phyloP scores from a whole-genome alignment of 768 basidiomycete species.

The Lentinula lateritia region DNA sequence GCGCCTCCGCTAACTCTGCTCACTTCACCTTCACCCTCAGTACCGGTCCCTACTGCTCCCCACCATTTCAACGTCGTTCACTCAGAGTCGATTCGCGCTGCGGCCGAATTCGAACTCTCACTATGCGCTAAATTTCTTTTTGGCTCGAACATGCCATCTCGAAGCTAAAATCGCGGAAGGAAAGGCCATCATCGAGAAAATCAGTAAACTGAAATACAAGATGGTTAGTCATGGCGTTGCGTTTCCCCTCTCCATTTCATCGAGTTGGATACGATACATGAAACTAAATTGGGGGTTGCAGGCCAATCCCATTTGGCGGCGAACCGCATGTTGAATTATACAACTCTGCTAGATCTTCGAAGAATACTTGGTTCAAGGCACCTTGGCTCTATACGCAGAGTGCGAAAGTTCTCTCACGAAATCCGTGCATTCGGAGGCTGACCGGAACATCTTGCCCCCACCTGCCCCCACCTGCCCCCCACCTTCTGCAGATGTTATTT shows the following conservation, averaged over 20 bases:
- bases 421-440: neutral
- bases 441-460: neutral
- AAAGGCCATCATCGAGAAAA: constrained; percentile 65
- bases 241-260: neutral
- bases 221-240: constrained; percentile 77
- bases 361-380: constrained; percentile 83
- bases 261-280: no score
- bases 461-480: no score
- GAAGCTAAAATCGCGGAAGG: constrained; percentile 63
- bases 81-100: neutral
- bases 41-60: constrained; percentile 15
- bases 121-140: neutral
- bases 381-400: constrained; percentile 98
- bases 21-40: constrained; percentile 11
- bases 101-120: neutral
- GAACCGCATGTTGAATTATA: constrained; percentile 67
- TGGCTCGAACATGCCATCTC: no score
- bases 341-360: constrained; percentile 49
- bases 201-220: constrained; percentile 79
- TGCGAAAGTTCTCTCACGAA: constrained; percentile 33
- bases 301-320: constrained; percentile 70
- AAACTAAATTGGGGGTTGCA: constrained; percentile 20
- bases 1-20: constrained; percentile 42
- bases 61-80: constrained; percentile 5
- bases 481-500: constrained; percentile 56